A percentile compares a stretch with the other conserved stretches of the same genome.
phyloP scores from a whole-genome alignment of 495 filamentous ascomycete species.

The Penicillium robsamsonii region DNA sequence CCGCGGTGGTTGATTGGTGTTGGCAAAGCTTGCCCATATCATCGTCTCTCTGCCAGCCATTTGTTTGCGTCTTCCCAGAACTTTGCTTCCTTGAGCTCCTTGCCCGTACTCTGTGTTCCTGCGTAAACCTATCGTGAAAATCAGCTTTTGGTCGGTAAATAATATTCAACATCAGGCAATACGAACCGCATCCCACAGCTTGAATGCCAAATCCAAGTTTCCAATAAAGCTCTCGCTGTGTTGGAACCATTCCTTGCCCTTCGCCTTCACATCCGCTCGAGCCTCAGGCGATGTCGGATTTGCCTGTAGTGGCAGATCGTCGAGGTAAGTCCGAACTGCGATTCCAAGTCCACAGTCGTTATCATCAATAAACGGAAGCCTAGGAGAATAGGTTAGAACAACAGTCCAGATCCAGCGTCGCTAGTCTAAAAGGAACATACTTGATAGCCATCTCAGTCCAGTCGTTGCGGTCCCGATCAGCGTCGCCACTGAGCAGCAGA shows the following conservation, averaged over 20 bases:
- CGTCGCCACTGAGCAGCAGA: conserved; percentile 76
- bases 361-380: conserved; percentile 81
- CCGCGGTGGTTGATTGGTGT: conserved; percentile 17
- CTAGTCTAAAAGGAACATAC: conserved; percentile 48
- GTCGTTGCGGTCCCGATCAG: conserved; percentile 66
- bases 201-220: conserved; percentile 77
- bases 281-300: conserved; percentile 57
- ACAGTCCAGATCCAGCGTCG: not conserved
- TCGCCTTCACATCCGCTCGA: conserved; percentile 57
- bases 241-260: conserved; percentile 71
- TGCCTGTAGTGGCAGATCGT: conserved; percentile 65
- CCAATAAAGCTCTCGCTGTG: conserved; percentile 70
- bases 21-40: conserved; percentile 16
- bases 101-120: conserved; percentile 63
- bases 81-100: conserved; percentile 60
- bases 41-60: conserved; percentile 58
- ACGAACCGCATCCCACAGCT: conserved; percentile 77
- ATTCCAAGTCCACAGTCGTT: conserved; percentile 85
- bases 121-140: conserved; percentile 51
- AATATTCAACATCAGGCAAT: not conserved
- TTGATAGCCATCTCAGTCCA: conserved; percentile 66
- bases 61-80: conserved; percentile 64
- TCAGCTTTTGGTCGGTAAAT: conserved; percentile 9
- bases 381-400: conserved; percentile 42
- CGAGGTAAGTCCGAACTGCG: conserved; percentile 87